Percentiles rank a stretch among this genome's conserved stretches.
phyloP scores from a whole-genome alignment of 306 rosid genomes.

The Cucumis sativus region Cucumber_9930_V3 NC_026656.2:11078501-11079000 shows the following conservation, averaged over 20 bases:
- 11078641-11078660: conserved; percentile 23
- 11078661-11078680: conserved; percentile 18
- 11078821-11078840: conserved; percentile 10
- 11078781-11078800: conserved; percentile 24
- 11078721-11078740: conserved; percentile 82
- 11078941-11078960: conserved; percentile 51
- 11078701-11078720: conserved; percentile 27
- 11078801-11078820: conserved; percentile 19
- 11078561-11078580: conserved; percentile 10
- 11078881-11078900: conserved; percentile 54
- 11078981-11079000: conserved; percentile 63
- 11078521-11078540: conserved; percentile 21
- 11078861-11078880: conserved; percentile 41
- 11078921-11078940: conserved; percentile 52
- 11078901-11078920: conserved; percentile 25
- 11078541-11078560: conserved; percentile 17
- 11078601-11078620: conserved; percentile 69
- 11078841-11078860: conserved; percentile 33
- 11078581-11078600: conserved; percentile 61
- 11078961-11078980: conserved; percentile 23
- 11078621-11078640: conserved; percentile 64
- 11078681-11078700: conserved; percentile 41
- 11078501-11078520: not conserved
- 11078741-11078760: conserved; percentile 76
- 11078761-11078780: conserved; percentile 10